Evolutionary conservation across 2,329 filamentous ascomycete genomes (phyloP).

Genomic region (Xylaria sp.): DNA sequence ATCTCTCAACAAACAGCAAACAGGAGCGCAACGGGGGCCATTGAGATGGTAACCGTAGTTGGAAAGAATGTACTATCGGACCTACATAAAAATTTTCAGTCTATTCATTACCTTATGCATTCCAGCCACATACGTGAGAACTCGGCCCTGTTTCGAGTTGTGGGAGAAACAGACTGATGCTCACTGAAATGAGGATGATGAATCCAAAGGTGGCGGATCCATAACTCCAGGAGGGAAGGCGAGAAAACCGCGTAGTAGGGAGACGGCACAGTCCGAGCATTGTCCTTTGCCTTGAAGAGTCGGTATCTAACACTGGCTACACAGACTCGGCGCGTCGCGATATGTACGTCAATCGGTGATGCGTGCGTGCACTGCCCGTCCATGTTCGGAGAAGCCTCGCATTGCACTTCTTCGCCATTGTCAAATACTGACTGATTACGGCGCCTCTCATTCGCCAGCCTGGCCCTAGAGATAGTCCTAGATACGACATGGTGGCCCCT

Average conservation of each 20-base stretch:
- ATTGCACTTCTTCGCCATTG: too few relatives aligned
- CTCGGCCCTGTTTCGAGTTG: constrained; percentile 24
- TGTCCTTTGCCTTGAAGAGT: too few relatives aligned
- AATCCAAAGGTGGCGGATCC: constrained; percentile 12
- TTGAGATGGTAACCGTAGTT: constrained; percentile 20
- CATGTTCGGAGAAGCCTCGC: too few relatives aligned
- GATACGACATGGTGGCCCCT: not conserved
- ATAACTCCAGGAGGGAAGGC: not conserved
- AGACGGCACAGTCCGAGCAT: not conserved
- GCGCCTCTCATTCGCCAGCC: not conserved
- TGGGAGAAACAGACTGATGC: constrained; percentile 11
- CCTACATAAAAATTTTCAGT: constrained; percentile 18
- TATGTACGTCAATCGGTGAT: not conserved
- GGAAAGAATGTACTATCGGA: constrained; percentile 26
- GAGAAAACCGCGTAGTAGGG: not conserved
- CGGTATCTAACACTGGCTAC: not conserved
- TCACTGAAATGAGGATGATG: constrained; percentile 16
- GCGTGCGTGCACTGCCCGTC: too few relatives aligned
- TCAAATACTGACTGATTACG: not conserved
- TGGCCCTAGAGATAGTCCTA: not conserved
- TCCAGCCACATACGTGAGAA: constrained; percentile 28
- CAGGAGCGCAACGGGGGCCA: constrained; percentile 1
- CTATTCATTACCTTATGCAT: constrained; percentile 15
- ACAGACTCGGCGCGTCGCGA: not conserved
- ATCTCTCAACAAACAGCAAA: constrained; percentile 6